Evolutionary conservation across 495 filamentous ascomycete species (phyloP).

Genomic region (Bryoglossum gracile): DNA sequence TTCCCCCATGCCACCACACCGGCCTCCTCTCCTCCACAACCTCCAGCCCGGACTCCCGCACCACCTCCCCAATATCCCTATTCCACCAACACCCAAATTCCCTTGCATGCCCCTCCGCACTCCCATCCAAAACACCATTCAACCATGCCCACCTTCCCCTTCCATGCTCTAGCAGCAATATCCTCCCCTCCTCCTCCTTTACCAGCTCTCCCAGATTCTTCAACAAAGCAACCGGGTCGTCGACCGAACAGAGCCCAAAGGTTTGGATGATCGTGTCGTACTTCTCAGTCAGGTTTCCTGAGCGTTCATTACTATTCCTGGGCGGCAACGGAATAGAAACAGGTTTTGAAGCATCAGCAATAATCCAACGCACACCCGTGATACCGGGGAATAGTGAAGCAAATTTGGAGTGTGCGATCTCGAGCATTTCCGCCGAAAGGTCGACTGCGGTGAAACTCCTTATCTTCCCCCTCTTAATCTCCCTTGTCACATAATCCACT

Average conservation of each 20-base stretch:
- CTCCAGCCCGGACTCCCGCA: slow-evolving; percentile 75
- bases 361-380: slow-evolving; percentile 29
- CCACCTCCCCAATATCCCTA: slow-evolving; percentile 74
- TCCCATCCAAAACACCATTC: slow-evolving; percentile 69
- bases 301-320: slow-evolving; percentile 16
- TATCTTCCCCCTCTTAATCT: slow-evolving; percentile 30
- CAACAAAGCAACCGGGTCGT: slow-evolving; percentile 62
- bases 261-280: slow-evolving; percentile 90
- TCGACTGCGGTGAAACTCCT: slow-evolving; percentile 49
- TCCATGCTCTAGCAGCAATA: slow-evolving; percentile 89
- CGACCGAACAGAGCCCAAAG: slow-evolving; percentile 86
- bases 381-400: slow-evolving; percentile 39
- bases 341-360: slow-evolving; percentile 30
- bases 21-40: slow-evolving; percentile 56
- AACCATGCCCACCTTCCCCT: slow-evolving; percentile 68
- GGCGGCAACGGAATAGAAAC: slow-evolving; percentile 22
- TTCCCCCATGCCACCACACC: slow-evolving; percentile 24
- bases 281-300: slow-evolving; percentile 26
- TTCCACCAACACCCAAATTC: slow-evolving; percentile 97
- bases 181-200: slow-evolving; percentile 54
- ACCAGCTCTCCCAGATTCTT: slow-evolving; percentile 45
- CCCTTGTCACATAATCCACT: slow-evolving; percentile 3
- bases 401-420: slow-evolving; percentile 52
- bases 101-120: slow-evolving; percentile 70
- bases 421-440: slow-evolving; percentile 57